Evolutionary conservation across 495 filamentous ascomycete species (phyloP).

Genomic region (Aspergillus diversus): DNA sequence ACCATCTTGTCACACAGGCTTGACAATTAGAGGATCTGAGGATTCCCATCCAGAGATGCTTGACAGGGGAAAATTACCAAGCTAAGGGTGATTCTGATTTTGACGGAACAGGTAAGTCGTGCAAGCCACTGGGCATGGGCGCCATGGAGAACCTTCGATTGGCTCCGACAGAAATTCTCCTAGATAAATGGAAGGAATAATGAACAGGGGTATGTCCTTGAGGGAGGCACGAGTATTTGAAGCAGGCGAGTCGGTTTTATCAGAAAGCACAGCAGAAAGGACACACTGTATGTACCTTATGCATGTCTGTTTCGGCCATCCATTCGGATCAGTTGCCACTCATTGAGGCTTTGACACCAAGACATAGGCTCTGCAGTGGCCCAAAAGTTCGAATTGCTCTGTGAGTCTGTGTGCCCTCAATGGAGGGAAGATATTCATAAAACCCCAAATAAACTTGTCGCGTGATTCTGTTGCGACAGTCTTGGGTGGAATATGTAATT

Average conservation of each 20-base stretch:
- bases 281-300: not conserved
- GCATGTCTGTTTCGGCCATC: not conserved
- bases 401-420: not conserved
- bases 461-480: slow-evolving; percentile 11
- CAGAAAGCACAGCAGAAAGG: too few relatives aligned
- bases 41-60: not conserved
- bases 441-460: not conserved
- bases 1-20: not conserved
- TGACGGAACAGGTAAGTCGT: not conserved
- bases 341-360: not conserved
- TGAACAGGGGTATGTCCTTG: slow-evolving; percentile 19
- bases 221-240: not conserved
- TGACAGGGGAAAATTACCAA: not conserved
- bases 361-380: slow-evolving; percentile 7
- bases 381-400: not conserved
- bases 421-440: not conserved
- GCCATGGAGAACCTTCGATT: slow-evolving; percentile 2
- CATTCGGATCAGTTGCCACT: slow-evolving; percentile 18
- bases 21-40: not conserved
- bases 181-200: slow-evolving; percentile 11
- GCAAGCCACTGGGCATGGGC: not conserved
- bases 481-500: not conserved
- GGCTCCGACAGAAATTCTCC: not conserved
- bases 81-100: not conserved
- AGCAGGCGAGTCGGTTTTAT: not conserved